These are phyloP conservation scores for Tetrahymena malaccensis DNA, from an alignment of 73 alveolate genomes.

Conservation along the genomic window DNA sequence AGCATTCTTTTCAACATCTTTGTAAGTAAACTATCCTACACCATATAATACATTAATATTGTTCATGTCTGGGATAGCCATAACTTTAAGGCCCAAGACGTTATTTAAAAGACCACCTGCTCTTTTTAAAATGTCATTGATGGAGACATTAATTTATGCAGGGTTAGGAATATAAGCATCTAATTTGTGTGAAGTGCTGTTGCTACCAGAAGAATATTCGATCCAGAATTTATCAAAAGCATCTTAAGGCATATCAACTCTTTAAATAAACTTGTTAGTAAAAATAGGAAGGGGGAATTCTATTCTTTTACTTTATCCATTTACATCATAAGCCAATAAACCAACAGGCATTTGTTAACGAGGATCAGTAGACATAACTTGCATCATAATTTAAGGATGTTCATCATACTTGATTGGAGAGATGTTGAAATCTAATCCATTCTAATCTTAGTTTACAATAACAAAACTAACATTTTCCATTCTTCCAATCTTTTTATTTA, in stretches of 20 bases:
- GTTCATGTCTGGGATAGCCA: background rate
- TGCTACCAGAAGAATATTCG: constrained; percentile 9
- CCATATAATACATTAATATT: background rate
- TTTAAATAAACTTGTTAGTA: constrained; percentile 3
- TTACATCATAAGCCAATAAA: constrained; percentile 7
- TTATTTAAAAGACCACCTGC: constrained; percentile 39
- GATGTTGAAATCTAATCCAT: constrained; percentile 27
- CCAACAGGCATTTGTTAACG: constrained; percentile 1
- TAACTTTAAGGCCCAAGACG: constrained; percentile 14
- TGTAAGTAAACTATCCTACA: background rate
- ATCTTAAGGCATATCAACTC: constrained; percentile 33
- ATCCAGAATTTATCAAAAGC: constrained; percentile 15
- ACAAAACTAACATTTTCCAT: background rate
- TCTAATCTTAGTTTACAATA: background rate
- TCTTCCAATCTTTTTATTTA: background rate
- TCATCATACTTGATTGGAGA: constrained; percentile 35
- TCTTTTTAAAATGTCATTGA: constrained; percentile 15
- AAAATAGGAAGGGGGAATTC: constrained; percentile 29
- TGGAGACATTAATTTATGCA: constrained; percentile 11
- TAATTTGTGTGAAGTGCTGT: constrained; percentile 15
- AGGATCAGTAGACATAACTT: constrained; percentile 33
- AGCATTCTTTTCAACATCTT: background rate
- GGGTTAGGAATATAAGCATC: constrained; percentile 33
- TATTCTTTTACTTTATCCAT: constrained; percentile 18
- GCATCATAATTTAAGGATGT: constrained; percentile 33